Conservation (phyloP, 345 rosid species). For the Brassica rapa region DNA sequence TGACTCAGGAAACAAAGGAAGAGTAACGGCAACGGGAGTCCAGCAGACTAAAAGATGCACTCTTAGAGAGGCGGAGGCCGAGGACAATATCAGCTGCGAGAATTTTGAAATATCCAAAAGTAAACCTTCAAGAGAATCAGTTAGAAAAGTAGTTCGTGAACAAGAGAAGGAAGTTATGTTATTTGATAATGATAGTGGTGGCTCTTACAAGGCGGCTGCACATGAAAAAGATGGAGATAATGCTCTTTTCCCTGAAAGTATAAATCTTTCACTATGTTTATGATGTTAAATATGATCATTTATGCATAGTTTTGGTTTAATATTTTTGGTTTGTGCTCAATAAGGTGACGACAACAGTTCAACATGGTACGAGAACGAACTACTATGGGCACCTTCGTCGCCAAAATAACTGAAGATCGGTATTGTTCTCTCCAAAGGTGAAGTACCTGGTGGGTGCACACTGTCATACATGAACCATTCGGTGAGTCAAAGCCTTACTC, state of each 20-base stretch:
- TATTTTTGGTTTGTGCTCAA: neutral
- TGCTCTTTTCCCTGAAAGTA: slow-evolving; percentile 84
- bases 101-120: slow-evolving; percentile 46
- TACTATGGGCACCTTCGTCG: no score
- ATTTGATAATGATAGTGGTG: slow-evolving; percentile 64
- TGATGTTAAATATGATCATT: neutral
- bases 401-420: no score
- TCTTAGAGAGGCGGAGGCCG: slow-evolving; percentile 40
- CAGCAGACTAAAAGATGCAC: slow-evolving; percentile 30
- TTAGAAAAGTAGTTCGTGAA: neutral
- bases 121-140: slow-evolving; percentile 32
- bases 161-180: slow-evolving; percentile 36
- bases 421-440: no score
- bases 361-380: no score
- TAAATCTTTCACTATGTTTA: slow-evolving; percentile 21
- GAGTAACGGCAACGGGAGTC: neutral
- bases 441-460: no score
- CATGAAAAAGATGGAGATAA: slow-evolving; percentile 85
- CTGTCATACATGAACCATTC: no score
- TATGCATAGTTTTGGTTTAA: neutral
- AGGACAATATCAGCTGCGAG: slow-evolving; percentile 56
- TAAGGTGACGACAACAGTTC: neutral
- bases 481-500: no score
- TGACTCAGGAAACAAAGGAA: neutral
- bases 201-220: slow-evolving; percentile 72